phyloP scores from a whole-genome alignment of 2,329 filamentous ascomycete species.

The Colletotrichum salicis region DNA sequence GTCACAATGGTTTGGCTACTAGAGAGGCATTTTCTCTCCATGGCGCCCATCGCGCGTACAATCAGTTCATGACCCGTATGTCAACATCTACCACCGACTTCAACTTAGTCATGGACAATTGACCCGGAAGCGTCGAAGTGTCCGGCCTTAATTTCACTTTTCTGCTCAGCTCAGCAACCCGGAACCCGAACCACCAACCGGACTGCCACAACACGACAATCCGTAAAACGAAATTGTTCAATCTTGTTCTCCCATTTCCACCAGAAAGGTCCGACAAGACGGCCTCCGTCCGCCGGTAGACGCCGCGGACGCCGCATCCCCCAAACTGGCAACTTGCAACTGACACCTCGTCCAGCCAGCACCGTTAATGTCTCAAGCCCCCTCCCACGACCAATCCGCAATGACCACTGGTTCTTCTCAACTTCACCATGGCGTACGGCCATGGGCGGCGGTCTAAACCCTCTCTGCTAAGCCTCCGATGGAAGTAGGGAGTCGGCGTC shows the following conservation, averaged over 20 bases:
- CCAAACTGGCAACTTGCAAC: background rate
- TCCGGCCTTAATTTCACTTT: background rate
- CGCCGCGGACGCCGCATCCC: background rate
- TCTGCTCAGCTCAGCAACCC: background rate
- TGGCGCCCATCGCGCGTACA: background rate
- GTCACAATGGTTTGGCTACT: background rate
- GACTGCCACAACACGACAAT: background rate
- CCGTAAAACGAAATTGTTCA: background rate
- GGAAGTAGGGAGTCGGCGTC: background rate
- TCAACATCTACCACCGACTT: background rate
- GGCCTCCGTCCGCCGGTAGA: background rate
- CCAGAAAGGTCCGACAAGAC: background rate
- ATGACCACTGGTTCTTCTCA: background rate
- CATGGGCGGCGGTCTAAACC: conserved; percentile 4
- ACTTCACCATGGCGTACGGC: background rate
- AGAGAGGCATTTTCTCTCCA: background rate
- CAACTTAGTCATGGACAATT: background rate
- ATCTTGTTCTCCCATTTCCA: background rate
- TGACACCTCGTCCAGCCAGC: background rate
- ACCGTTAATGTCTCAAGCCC: conserved; percentile 17
- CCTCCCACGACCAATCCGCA: background rate
- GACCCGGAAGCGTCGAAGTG: background rate
- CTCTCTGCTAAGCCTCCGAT: background rate
- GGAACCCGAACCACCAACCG: background rate
- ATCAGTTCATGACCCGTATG: background rate